Evolutionary conservation across 805 yeast genomes (phyloP), one percentile per base, ranked within the genome.

Genomic region (Schizosaccharomyces cryophilus): DNA sequence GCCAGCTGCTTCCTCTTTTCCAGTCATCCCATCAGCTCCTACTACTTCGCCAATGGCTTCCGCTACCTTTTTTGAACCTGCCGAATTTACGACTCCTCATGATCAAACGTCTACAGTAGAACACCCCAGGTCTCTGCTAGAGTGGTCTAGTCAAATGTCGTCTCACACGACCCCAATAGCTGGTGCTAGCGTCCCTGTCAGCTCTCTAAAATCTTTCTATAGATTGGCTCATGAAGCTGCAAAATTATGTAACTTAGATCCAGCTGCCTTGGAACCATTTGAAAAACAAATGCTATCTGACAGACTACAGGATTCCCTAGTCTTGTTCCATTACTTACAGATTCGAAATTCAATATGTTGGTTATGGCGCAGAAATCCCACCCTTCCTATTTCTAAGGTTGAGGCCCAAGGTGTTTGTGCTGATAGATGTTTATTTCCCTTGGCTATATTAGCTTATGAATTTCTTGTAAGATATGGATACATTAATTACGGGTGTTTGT

Each of bases 391-490:
- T 26, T 72, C 75, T 2, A 64, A 68, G 48, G 67, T 69, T 13
- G 77, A 74, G 63, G 77, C 77, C 0, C 75, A 73, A 0, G 76
- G 77, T 2, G 73, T 76, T 63, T 73, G 70, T 21, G 67, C 70
- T 24, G 72, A 72, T 30, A 72, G 69, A 40, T 68, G 74, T 13
- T 73, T 66, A 63, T 73, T 68, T 61, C 69, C 66, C 5, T 67
- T 74, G 30, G 77, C 77, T 2, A 76, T 73, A 62, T 72, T 73
- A 35, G 76, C 76, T 5, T 74, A 67, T 61, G 77, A 73, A 62
- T 73, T 72, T 69, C 69, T 74, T 4, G 69, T 70, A 38, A 70
- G 77, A 5, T 66, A 70, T 60, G 77, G 77, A 7, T 73, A 72
- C 64, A 73, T 74, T 62, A 74, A 74, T 63, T 73, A 68, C 63